phyloP scores from a whole-genome alignment of 805 yeast genomes.

The Candida oleophila region DNA sequence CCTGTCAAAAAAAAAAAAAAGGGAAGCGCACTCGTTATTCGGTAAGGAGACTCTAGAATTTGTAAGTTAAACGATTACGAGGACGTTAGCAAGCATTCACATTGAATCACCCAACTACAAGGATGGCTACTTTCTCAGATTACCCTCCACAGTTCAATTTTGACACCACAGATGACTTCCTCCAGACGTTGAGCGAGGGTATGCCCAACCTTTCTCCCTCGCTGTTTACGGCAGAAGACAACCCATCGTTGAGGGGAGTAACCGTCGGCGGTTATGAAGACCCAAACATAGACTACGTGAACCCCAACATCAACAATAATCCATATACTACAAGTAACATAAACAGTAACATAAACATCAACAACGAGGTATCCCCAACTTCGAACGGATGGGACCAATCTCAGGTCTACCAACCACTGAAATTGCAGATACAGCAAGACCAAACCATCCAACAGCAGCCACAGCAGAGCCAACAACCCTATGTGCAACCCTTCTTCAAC shows the following conservation, averaged over 20 bases:
- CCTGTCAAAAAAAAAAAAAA: background rate
- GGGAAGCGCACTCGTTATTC: background rate
- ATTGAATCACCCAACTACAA: background rate
- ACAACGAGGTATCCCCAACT: background rate
- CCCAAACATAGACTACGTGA: constrained; percentile 6
- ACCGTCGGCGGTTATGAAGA: background rate
- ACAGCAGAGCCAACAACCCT: background rate
- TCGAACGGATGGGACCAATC: background rate
- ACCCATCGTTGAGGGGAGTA: background rate
- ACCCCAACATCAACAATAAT: constrained; percentile 5
- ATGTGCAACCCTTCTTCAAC: background rate
- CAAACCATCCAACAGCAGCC: background rate
- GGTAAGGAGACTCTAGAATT: background rate
- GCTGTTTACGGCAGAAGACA: constrained; percentile 18
- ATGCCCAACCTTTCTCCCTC: constrained; percentile 19
- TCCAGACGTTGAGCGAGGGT: constrained; percentile 27
- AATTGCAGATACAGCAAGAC: constrained; percentile 4
- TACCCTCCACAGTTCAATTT: constrained; percentile 60
- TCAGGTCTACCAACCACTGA: background rate
- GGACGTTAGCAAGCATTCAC: background rate
- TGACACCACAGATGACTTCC: constrained; percentile 28
- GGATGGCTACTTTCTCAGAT: constrained; percentile 5
- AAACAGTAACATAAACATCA: too few relatives aligned
- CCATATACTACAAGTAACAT: background rate
- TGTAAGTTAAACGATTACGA: background rate